phyloP scores from a whole-genome alignment of 768 basidiomycete species.

The Ramaria sp. region DNA sequence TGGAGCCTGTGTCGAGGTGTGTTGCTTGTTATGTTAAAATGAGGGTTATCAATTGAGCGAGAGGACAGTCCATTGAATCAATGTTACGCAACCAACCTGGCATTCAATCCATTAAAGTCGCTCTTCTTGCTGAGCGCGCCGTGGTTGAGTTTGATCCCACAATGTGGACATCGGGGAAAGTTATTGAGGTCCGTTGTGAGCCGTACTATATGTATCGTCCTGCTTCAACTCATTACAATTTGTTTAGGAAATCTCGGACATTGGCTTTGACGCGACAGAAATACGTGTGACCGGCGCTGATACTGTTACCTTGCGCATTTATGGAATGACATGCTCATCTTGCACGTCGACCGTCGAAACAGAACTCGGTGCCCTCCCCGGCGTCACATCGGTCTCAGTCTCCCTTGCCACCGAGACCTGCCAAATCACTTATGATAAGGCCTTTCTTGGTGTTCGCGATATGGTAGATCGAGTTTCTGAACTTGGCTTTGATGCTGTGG shows the following conservation, averaged over 20 bases:
- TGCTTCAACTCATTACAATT: conserved; percentile 6
- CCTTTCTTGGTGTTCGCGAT: conserved; percentile 67
- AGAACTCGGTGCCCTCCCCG: conserved; percentile 57
- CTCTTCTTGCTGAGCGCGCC: conserved; percentile 90
- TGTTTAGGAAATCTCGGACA: conserved; percentile 78
- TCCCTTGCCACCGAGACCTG: conserved; percentile 69
- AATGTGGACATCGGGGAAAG: conserved; percentile 71
- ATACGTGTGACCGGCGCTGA: conserved; percentile 59
- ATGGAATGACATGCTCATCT: conserved; percentile 85
- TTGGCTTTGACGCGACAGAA: conserved; percentile 81
- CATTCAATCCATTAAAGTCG: conserved; percentile 88
- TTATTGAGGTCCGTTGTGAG: conserved; percentile 49
- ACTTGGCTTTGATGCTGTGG: conserved; percentile 83
- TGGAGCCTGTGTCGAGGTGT: conserved; percentile 77
- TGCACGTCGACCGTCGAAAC: conserved; percentile 71
- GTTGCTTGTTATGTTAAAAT: conserved; percentile 15
- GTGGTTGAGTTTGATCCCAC: conserved; percentile 81
- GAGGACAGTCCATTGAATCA: conserved; percentile 64
- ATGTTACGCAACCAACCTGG: conserved; percentile 77
- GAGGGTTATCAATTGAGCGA: neutral
- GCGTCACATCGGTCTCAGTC: conserved; percentile 60
- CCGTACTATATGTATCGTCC: neutral
- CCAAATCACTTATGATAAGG: conserved; percentile 64
- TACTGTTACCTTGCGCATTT: conserved; percentile 64
- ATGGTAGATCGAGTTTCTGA: conserved; percentile 82